phyloP scores from a whole-genome alignment of 108 stramenopile genomes.

The Skeletonema tropicum region DNA sequence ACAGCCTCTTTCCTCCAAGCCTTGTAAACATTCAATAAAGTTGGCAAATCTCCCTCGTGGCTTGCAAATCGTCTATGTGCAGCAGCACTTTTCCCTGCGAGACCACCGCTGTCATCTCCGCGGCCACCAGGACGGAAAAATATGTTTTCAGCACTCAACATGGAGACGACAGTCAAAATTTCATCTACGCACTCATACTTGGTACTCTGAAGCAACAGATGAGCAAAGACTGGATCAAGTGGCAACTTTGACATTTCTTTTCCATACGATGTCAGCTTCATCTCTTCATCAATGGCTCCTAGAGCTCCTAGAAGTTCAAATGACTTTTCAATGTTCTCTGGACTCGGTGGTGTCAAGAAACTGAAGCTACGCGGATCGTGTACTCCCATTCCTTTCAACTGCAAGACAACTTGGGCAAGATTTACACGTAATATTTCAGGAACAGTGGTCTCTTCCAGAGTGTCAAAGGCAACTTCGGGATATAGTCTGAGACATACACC shows the following conservation, averaged over 20 bases:
- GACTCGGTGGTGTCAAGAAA: conserved; percentile 78
- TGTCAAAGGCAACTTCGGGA: conserved; percentile 72
- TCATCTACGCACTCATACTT: conserved; percentile 87
- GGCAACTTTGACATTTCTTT: conserved; percentile 80
- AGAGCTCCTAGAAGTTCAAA: conserved; percentile 65
- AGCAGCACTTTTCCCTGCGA: conserved; percentile 73
- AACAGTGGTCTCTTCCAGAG: conserved; percentile 56
- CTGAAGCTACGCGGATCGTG: conserved; percentile 86
- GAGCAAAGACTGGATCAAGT: conserved; percentile 76
- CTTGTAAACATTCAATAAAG: conserved; percentile 90
- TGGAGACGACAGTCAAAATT: conserved; percentile 92
- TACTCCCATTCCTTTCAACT: conserved; percentile 94
- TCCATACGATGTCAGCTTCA: conserved; percentile 78
- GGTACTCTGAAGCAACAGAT: conserved; percentile 72
- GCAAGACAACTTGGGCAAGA: conserved; percentile 79
- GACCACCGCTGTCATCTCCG: conserved; percentile 71
- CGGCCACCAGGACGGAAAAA: conserved; percentile 93
- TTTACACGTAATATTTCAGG: conserved; percentile 93
- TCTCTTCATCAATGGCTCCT: conserved; percentile 64
- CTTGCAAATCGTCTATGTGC: conserved; percentile 76
- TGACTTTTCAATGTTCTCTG: conserved; percentile 59
- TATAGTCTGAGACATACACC: conserved; percentile 86
- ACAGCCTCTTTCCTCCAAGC: conserved; percentile 86
- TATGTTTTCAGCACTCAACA: conserved; percentile 94
- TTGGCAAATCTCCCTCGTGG: conserved; percentile 95